Evolutionary conservation across 805 yeast genomes (phyloP), one percentile per base, ranked within the genome.

Genomic region (Naumovozyma dairenensis): DNA sequence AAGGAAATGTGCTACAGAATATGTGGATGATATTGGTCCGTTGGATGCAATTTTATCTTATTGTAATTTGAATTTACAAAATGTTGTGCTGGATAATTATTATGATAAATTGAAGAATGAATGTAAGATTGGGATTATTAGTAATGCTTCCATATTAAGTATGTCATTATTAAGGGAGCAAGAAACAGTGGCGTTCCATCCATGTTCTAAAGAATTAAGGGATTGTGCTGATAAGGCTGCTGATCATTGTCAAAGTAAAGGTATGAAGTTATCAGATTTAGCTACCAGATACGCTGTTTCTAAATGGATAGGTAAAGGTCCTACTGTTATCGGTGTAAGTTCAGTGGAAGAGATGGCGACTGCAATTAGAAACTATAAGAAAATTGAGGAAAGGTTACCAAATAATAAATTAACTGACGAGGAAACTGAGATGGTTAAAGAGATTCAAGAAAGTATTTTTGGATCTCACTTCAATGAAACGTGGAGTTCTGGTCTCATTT

Each of bases 101-200:
- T 58, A 66, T 45, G 67, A 65, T 5, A 62, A 61, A 24, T 74
- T 83, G 44, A 56, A 67, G 25, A 21, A 34, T 0, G 72, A 71
- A 6, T 72, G 81, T 9, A 70, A 73, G 4, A 64, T 86, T 20
- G 64, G 67, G 37, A 55, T 66, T 40, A 55, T 87, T n/a, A 58
- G 77, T 51, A 84, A 82, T 53, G 96, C 89, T 3, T 81, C 94
- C 1, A 86, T 92, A 25, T 63, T 89, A 39, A 74, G 87, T 35
- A 87, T 87, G 97, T 82, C 95, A 4, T 57, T 87, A 36, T 63
- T 87, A 36, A 68, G 94, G 38, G 69, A 80, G 0, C 76, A 67
- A 16, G 62, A 67, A 21, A 79, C 94, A 0, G 79, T 71, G 42
- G 49, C 66, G 1, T 89, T 86, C 67, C 96, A 87, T 49, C 96